Conservation (phyloP, 2,329 filamentous ascomycete species). For the Neopestalotiopsis sp. region DNA sequence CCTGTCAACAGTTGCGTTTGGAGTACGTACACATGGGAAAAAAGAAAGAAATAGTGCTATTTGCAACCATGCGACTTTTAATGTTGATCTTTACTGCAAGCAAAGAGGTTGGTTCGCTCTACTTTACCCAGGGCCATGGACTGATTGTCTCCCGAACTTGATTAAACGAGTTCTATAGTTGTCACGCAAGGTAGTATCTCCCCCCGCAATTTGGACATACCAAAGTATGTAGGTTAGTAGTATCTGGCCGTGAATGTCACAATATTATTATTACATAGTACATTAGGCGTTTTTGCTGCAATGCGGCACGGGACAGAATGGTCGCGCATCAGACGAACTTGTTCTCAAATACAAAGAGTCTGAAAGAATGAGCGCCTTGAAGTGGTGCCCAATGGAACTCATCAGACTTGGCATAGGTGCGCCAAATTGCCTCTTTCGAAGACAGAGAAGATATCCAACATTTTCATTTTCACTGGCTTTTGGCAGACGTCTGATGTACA, state of each 20-base stretch:
- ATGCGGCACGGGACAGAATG: conserved; percentile 15
- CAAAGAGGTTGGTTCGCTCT: not conserved
- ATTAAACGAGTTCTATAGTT: not conserved
- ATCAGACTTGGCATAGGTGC: too few species aligned
- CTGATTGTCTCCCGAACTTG: not conserved
- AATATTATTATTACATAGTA: not conserved
- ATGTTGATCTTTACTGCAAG: not conserved
- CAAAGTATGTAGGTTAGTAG: not conserved
- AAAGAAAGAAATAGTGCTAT: not conserved
- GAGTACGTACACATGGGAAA: too few species aligned
- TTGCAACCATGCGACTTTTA: not conserved
- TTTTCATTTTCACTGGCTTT: not conserved
- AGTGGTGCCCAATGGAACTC: not conserved
- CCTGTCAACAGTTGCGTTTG: not conserved
- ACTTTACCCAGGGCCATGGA: conserved; percentile 4
- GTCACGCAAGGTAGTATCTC: conserved; percentile 10
- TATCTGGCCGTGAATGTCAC: not conserved
- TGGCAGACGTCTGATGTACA: not conserved
- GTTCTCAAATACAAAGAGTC: not conserved
- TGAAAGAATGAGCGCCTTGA: not conserved
- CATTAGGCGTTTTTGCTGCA: conserved; percentile 3
- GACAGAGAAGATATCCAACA: not conserved
- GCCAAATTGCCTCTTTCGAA: not conserved
- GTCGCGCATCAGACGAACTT: conserved; percentile 6
- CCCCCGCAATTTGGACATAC: conserved; percentile 4